Conservation (phyloP, 345 rosid species). For the Salix caprea region DNA sequence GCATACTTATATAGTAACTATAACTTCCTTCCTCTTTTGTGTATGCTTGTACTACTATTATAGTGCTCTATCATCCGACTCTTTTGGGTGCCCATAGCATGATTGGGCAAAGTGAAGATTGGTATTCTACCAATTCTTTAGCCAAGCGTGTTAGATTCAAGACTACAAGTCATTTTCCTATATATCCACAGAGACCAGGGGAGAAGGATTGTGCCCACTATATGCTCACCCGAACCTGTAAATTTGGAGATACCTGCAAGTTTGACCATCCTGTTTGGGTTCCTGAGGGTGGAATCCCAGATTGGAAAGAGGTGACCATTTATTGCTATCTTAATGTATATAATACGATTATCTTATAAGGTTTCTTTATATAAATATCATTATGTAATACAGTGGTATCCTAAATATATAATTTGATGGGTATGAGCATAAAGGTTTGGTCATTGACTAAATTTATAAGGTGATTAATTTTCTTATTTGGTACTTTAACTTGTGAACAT, state of each 20-base stretch:
- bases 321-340: constrained; percentile 48
- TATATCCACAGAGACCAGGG: constrained; percentile 95
- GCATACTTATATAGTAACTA: constrained; percentile 43
- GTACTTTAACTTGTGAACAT: not conserved
- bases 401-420: constrained; percentile 4
- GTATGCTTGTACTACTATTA: constrained; percentile 60
- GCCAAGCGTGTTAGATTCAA: constrained; percentile 91
- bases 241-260: constrained; percentile 97
- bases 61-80: constrained; percentile 90
- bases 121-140: constrained; percentile 72
- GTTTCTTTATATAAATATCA: constrained; percentile 7
- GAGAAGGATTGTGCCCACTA: constrained; percentile 98
- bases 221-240: constrained; percentile 99
- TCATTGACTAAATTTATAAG: not conserved
- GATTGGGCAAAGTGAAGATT: constrained; percentile 90
- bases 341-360: constrained; percentile 24
- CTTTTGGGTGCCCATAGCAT: constrained; percentile 73
- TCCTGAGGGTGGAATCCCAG: constrained; percentile 99
- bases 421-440: not conserved
- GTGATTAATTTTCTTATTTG: not conserved
- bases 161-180: constrained; percentile 73
- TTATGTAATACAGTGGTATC: not conserved
- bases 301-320: constrained; percentile 99
- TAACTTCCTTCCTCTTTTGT: constrained; percentile 38
- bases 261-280: constrained; percentile 99